Conservation (phyloP, 495 filamentous ascomycete genomes). For the Penicillium paradoxum region DNA sequence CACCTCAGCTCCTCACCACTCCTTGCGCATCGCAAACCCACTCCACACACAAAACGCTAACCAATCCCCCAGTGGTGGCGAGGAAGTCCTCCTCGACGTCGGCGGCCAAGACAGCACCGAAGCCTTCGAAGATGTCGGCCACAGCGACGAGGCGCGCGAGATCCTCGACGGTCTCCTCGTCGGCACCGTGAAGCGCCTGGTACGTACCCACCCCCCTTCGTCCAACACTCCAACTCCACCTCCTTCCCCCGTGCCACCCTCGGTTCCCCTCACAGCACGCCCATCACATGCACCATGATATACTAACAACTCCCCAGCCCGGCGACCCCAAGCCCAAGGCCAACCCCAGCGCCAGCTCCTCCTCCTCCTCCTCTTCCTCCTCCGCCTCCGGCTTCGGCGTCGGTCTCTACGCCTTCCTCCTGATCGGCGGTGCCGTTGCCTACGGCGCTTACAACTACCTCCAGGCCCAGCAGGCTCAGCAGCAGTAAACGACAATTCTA, state of each 20-base stretch:
- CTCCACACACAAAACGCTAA: constrained; percentile 7
- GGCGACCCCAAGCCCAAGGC: constrained; percentile 77
- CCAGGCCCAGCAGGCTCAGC: constrained; percentile 48
- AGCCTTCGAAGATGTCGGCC: constrained; percentile 98
- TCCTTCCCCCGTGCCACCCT: neutral
- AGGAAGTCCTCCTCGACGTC: constrained; percentile 96
- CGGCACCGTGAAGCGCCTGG: constrained; percentile 79
- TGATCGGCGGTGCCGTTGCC: constrained; percentile 71
- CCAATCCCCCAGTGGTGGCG: constrained; percentile 68
- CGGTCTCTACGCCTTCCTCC: constrained; percentile 75
- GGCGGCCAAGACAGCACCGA: constrained; percentile 95
- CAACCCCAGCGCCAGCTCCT: constrained; percentile 47
- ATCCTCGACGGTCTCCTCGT: constrained; percentile 77
- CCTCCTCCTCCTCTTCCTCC: constrained; percentile 43
- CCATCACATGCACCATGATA: constrained; percentile 3
- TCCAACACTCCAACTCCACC: neutral
- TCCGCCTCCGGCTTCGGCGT: constrained; percentile 58
- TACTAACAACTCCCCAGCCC: constrained; percentile 47
- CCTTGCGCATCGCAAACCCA: neutral
- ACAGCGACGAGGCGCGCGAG: constrained; percentile 97
- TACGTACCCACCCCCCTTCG: constrained; percentile 36
- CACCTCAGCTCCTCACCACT: neutral
- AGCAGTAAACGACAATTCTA: too few species aligned
- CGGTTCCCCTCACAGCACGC: neutral
- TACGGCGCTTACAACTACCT: constrained; percentile 87